Evolutionary conservation across 2,329 filamentous ascomycete genomes (phyloP).

Genomic region (Biscogniauxia mediterranea): DNA sequence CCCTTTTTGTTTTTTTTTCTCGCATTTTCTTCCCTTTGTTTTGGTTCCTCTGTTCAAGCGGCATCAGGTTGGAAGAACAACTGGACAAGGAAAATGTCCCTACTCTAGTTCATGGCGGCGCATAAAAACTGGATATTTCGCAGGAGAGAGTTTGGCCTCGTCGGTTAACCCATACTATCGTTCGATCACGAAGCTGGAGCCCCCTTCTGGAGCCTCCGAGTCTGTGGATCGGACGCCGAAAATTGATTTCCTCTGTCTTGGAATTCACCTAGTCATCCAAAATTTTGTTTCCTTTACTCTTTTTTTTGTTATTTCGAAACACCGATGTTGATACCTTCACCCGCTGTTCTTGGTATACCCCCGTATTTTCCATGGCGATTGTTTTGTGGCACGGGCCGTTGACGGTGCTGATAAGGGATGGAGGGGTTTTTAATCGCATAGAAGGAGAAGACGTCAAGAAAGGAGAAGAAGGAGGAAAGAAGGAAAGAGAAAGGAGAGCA

Average conservation of each 20-base stretch:
- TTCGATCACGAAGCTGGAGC: neutral
- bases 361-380: neutral
- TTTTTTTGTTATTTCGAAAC: neutral
- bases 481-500: neutral
- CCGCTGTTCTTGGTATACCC: neutral
- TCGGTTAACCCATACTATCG: neutral
- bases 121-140: neutral
- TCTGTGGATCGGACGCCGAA: neutral
- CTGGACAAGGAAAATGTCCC: neutral
- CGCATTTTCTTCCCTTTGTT: neutral
- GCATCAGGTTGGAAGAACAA: neutral
- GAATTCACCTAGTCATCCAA: neutral
- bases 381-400: neutral
- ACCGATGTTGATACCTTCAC: neutral
- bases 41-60: neutral
- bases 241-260: neutral
- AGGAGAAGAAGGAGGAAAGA: neutral
- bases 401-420: neutral
- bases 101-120: neutral
- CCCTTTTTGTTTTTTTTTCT: neutral
- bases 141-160: neutral
- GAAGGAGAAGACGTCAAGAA: neutral
- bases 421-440: neutral
- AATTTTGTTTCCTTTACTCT: too few relatives aligned
- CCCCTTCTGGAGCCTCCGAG: neutral